phyloP scores from a whole-genome alignment of 163 green algal genomes.

The Scenedesmus sp. region DNA sequence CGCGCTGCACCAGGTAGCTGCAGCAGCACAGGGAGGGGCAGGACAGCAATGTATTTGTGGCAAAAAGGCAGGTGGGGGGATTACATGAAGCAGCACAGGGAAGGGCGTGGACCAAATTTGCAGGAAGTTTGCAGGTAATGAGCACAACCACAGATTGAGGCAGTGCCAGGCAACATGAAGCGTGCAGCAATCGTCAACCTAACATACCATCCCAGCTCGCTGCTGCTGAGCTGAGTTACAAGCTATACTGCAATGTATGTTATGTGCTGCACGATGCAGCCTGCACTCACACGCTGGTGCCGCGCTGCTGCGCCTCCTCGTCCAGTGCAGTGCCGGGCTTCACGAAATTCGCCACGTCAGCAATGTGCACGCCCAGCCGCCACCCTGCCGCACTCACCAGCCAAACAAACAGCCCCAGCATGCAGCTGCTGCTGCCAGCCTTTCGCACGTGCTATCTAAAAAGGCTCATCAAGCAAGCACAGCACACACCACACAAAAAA shows the following conservation, averaged over 20 bases:
- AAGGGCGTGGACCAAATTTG: too few species aligned
- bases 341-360: constrained; percentile 96
- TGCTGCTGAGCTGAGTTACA: neutral
- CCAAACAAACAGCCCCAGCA: neutral
- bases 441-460: too few species aligned
- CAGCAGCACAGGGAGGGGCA: neutral
- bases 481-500: too few species aligned
- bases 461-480: too few species aligned
- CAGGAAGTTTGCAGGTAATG: too few species aligned
- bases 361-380: constrained; percentile 97
- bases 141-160: constrained; percentile 14
- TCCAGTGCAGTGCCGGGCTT: constrained; percentile 84
- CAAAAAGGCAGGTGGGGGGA: neutral
- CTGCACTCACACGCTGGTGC: constrained; percentile 77
- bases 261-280: too few species aligned
- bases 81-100: too few species aligned
- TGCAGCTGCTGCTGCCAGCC: neutral
- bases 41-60: too few species aligned
- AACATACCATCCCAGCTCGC: neutral
- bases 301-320: constrained; percentile 76
- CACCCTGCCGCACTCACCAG: constrained; percentile 53
- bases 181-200: neutral
- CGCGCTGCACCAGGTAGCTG: neutral
- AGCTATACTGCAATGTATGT: neutral
- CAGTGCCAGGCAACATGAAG: constrained; percentile 85